Percentiles rank a stretch among this genome's conserved stretches.
These are phyloP conservation scores for Tinospora cordifolia DNA, from an alignment of 164 flowering plant genomes.

Conservation along the genomic window DNA sequence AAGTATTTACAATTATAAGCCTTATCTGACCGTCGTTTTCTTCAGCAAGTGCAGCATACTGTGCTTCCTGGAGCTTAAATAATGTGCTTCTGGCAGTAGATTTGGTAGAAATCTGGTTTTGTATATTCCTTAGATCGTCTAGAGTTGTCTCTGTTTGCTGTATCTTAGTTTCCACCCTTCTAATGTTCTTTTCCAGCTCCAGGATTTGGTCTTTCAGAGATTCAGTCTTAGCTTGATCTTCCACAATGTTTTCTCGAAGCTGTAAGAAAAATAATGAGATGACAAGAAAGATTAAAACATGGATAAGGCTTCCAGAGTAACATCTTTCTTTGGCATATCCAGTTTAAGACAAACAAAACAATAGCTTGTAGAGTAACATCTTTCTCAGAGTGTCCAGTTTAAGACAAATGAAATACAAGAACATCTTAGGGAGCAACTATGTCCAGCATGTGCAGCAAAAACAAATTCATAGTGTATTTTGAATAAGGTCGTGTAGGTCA, in stretches of 20 bases:
- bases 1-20: constrained; percentile 3
- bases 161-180: constrained; percentile 54
- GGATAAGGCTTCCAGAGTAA: neutral
- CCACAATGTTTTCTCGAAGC: constrained; percentile 71
- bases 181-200: constrained; percentile 53
- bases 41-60: constrained; percentile 60
- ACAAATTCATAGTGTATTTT: neutral
- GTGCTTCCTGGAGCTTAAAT: constrained; percentile 55
- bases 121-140: constrained; percentile 54
- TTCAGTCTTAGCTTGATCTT: constrained; percentile 69
- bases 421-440: neutral
- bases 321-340: neutral
- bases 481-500: too few species aligned
- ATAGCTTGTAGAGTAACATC: neutral
- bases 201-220: constrained; percentile 55
- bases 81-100: constrained; percentile 62
- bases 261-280: constrained; percentile 18
- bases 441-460: neutral
- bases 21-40: constrained; percentile 72
- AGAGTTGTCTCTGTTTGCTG: constrained; percentile 47
- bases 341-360: neutral
- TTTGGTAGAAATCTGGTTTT: constrained; percentile 56
- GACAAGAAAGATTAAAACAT: neutral
- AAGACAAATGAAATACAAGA: neutral
- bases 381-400: neutral